These are phyloP conservation scores for Neoboletus magnificus DNA, from an alignment of 768 basidiomycete genomes.

Conservation along the genomic window DNA sequence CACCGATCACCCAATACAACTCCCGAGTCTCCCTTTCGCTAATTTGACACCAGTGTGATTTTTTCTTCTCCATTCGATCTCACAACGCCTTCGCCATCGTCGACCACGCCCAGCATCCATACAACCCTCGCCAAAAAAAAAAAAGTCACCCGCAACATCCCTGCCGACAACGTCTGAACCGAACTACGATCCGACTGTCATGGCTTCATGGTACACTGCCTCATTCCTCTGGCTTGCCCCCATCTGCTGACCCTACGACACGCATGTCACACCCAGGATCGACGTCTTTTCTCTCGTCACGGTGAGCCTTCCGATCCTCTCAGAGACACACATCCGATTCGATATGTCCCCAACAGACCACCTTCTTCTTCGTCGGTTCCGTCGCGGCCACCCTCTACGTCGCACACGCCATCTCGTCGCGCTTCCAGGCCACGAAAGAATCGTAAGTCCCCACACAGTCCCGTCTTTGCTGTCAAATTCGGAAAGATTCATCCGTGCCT, in stretches of 20 bases:
- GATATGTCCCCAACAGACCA: conserved; percentile 25
- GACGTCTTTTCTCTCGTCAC: conserved; percentile 17
- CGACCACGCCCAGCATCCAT: too few relatives aligned
- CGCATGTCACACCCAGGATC: conserved; percentile 8
- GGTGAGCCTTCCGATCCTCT: background rate
- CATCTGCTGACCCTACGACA: background rate
- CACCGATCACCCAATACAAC: too few relatives aligned
- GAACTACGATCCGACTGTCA: background rate
- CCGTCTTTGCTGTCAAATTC: background rate
- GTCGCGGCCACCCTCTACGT: conserved; percentile 42
- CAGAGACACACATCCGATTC: background rate
- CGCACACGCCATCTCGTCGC: conserved; percentile 38
- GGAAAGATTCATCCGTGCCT: background rate
- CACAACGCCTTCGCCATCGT: too few relatives aligned
- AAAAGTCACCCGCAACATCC: too few relatives aligned
- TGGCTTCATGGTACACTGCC: conserved; percentile 14
- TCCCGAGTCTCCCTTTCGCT: too few relatives aligned
- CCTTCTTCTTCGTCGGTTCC: conserved; percentile 44
- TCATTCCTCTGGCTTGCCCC: background rate
- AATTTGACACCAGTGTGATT: too few relatives aligned
- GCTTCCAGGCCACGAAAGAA: conserved; percentile 49
- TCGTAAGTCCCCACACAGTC: conserved; percentile 39
- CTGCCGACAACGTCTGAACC: background rate
- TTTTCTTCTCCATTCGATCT: too few relatives aligned
- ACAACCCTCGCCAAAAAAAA: too few relatives aligned